phyloP scores from a whole-genome alignment of 345 rosid genomes.

The Arabidopsis suecica region DNA sequence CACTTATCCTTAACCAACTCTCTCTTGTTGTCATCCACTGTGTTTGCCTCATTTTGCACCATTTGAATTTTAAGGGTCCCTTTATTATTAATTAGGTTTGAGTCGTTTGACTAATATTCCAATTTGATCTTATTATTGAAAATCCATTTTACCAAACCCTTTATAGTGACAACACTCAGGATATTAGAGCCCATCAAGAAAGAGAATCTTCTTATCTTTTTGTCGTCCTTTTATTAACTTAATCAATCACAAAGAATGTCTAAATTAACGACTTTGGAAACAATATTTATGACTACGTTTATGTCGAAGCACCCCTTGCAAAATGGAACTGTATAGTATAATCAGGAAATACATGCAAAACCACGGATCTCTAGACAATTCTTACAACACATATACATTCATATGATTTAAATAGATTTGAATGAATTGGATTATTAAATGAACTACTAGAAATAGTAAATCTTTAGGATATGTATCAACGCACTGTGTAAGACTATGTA shows the following conservation, averaged over 20 bases:
- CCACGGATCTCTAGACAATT: conserved; percentile 19
- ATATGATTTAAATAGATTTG: neutral
- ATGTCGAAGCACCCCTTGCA: conserved; percentile 30
- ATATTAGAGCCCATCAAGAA: conserved; percentile 32
- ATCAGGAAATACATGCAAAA: conserved; percentile 8
- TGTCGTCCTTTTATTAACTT: conserved; percentile 42
- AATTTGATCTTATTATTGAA: conserved; percentile 36
- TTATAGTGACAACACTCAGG: conserved; percentile 42
- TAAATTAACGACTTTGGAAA: conserved; percentile 10
- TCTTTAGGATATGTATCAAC: neutral
- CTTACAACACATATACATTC: neutral
- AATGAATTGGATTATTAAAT: neutral
- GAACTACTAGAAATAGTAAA: neutral
- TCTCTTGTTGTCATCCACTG: conserved; percentile 42
- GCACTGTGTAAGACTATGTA: neutral
- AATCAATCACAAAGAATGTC: conserved; percentile 34
- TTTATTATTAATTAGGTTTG: conserved; percentile 31
- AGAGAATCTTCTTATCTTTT: conserved; percentile 44
- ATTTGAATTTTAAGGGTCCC: conserved; percentile 40
- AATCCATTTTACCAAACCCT: conserved; percentile 45
- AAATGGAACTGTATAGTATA: conserved; percentile 6
- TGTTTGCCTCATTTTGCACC: conserved; percentile 35
- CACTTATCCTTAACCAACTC: conserved; percentile 34
- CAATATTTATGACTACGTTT: conserved; percentile 34
- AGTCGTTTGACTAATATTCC: conserved; percentile 41